Evolutionary conservation across 805 yeast species (phyloP), one percentile per base, ranked within the genome.

Genomic region (Kodamaea restingae): DNA sequence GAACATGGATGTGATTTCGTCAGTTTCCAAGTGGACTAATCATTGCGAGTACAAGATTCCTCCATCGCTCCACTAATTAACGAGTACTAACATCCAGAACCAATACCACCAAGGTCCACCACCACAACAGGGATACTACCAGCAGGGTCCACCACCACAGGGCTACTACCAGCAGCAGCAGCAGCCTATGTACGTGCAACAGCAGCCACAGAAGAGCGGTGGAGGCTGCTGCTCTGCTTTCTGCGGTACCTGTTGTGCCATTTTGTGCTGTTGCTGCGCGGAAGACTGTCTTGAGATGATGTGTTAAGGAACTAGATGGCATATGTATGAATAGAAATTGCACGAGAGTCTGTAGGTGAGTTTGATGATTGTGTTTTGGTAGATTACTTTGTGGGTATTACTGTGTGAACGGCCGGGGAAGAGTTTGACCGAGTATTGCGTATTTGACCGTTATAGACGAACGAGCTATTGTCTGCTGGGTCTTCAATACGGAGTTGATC

Each of bases 141-240:
- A 54, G 41, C 53, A 51, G 37, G 58, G 58, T 17, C 56, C 56
- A 18, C 49, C 48, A 31, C 58, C 43, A 17, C 56, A 50, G 37
- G 61, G 60, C 17, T 52, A 44, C 40, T 48, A 49, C 53, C 56
- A 58, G 46, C 65, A 58, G 42, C 64, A 58, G 40, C 65, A 49
- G 15, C 65, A 60, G 40, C 65, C 65, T 11, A 51, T 58, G 40
- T 60, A 60, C 44, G 55, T 53, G 8, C 62, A 57, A 39, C 64
- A 60, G 39, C 54, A 48, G 17, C 61, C 54, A 3, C 41, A 38
- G 25, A 49, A 44, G 34, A 39, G 41, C 8, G 46, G 48, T 9
- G 51, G 51, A 36, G 58, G 63, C 7, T 59, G 63, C 39, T 60
- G 62, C 26, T 40, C 47, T 2, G 39, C 51, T 15, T 40, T 38